A percentile compares a stretch with the other conserved stretches of the same genome.
Evolutionary conservation across 176 grass and related monocot species (phyloP).

Genomic region (Avena sativa): DNA sequence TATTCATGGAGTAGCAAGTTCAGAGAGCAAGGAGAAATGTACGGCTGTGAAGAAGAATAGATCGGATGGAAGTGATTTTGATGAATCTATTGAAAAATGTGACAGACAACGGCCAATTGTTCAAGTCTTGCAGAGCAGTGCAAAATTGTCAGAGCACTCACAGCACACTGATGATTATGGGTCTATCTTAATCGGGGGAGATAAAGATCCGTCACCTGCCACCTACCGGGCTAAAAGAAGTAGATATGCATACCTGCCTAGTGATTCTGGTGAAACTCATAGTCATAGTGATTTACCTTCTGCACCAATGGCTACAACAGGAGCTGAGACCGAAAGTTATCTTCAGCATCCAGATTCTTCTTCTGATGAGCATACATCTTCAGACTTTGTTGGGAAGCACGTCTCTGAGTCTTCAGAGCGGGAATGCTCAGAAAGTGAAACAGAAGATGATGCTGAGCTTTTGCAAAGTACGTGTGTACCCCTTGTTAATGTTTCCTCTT

Average conservation of each 20-base stretch:
- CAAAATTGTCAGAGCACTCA: constrained; percentile 50
- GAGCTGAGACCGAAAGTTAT: constrained; percentile 69
- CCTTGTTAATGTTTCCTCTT: constrained; percentile 32
- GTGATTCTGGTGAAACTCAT: constrained; percentile 77
- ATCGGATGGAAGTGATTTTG: constrained; percentile 57
- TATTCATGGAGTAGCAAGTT: constrained; percentile 36
- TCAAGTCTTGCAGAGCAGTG: constrained; percentile 72
- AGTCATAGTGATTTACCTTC: constrained; percentile 60
- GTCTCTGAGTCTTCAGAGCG: constrained; percentile 68
- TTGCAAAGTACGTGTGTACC: constrained; percentile 60
- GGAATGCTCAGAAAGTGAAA: constrained; percentile 76
- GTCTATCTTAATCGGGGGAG: constrained; percentile 51
- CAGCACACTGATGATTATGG: constrained; percentile 55
- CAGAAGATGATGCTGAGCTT: constrained; percentile 71
- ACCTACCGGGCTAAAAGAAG: constrained; percentile 58
- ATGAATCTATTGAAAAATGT: constrained; percentile 74
- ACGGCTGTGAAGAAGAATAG: constrained; percentile 57
- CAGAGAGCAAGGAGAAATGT: constrained; percentile 48
- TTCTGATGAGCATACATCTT: constrained; percentile 75
- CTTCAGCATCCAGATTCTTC: constrained; percentile 62
- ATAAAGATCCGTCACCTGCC: constrained; percentile 47
- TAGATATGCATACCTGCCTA: constrained; percentile 63
- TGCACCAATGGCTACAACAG: constrained; percentile 47
- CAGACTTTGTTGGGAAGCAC: constrained; percentile 61
- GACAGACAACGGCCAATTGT: constrained; percentile 59